Percentiles rank a stretch among this genome's conserved stretches.
phyloP scores from a whole-genome alignment of 2,329 filamentous ascomycete genomes.

The Amauroascus verrucosus region DNA sequence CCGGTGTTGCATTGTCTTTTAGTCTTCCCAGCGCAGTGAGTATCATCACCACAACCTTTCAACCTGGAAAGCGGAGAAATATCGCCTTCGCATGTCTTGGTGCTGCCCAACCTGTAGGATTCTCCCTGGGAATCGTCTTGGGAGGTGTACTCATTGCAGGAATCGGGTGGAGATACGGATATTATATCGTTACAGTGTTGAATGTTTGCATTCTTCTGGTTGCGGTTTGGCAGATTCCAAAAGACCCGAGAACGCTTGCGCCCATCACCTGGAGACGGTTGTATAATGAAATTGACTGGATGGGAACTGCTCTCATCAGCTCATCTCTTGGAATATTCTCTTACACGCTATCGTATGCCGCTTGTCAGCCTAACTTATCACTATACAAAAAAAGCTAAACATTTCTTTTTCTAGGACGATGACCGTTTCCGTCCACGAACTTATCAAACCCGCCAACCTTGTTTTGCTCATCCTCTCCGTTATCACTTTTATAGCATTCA shows the following conservation, averaged over 20 bases:
- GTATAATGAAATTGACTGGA: slow-evolving; percentile 40
- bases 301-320: slow-evolving; percentile 40
- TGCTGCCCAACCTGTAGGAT: slow-evolving; percentile 42
- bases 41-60: slow-evolving; percentile 40
- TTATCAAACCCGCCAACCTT: slow-evolving; percentile 45
- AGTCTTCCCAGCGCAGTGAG: slow-evolving; percentile 39
- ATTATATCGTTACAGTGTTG: slow-evolving; percentile 39
- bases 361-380: neutral
- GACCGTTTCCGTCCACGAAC: slow-evolving; percentile 46
- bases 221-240: slow-evolving; percentile 12
- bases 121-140: slow-evolving; percentile 40
- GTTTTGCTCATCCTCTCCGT: slow-evolving; percentile 13
- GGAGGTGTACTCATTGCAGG: slow-evolving; percentile 43
- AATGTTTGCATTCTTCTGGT: slow-evolving; percentile 18
- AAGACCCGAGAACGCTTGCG: slow-evolving; percentile 11
- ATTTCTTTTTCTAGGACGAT: slow-evolving; percentile 12
- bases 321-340: slow-evolving; percentile 41
- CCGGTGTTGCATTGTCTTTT: slow-evolving; percentile 38
- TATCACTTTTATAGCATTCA: slow-evolving; percentile 38
- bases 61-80: slow-evolving; percentile 38
- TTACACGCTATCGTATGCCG: slow-evolving; percentile 41
- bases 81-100: slow-evolving; percentile 43
- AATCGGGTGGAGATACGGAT: slow-evolving; percentile 46
- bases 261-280: slow-evolving; percentile 10
- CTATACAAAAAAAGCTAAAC: neutral